phyloP scores from a whole-genome alignment of 1,139 yeast species.

The Magnusiomyces ingens region DNA sequence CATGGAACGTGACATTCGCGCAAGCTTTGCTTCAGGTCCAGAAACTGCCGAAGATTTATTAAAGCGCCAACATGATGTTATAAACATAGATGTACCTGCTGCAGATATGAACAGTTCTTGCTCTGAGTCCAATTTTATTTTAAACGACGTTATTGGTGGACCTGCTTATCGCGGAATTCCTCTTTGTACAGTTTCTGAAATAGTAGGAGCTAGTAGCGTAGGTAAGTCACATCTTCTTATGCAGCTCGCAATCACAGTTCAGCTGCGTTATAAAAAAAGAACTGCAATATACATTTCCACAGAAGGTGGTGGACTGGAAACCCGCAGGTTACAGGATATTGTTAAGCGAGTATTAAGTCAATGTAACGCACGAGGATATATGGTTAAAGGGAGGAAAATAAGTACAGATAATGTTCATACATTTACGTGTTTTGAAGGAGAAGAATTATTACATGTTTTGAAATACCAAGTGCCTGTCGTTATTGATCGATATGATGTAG shows the following conservation, averaged over 20 bases:
- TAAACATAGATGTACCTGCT: slow-evolving; percentile 6
- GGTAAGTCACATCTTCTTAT: slow-evolving; percentile 77
- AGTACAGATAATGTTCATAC: slow-evolving; percentile 50
- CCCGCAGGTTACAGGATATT: slow-evolving; percentile 46
- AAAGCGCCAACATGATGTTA: slow-evolving; percentile 20
- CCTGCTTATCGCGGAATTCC: slow-evolving; percentile 48
- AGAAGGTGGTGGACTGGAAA: slow-evolving; percentile 59
- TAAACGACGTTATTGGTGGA: slow-evolving; percentile 54
- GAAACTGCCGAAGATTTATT: slow-evolving; percentile 19
- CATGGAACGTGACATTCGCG: slow-evolving; percentile 13
- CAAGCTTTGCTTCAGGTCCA: slow-evolving; percentile 5
- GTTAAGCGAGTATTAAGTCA: slow-evolving; percentile 27
- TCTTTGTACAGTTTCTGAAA: slow-evolving; percentile 61
- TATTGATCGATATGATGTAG: slow-evolving; percentile 38
- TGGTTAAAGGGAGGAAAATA: slow-evolving; percentile 1
- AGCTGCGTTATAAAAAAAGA: slow-evolving; percentile 40
- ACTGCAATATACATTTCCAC: slow-evolving; percentile 69
- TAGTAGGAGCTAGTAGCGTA: slow-evolving; percentile 77
- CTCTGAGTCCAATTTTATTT: slow-evolving; percentile 3
- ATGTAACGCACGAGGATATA: slow-evolving; percentile 13
- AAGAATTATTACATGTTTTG: slow-evolving; percentile 66
- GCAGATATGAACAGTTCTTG: slow-evolving; percentile 3
- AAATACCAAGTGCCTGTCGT: slow-evolving; percentile 63
- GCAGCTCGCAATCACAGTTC: slow-evolving; percentile 56
- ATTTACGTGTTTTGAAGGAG: slow-evolving; percentile 61